phyloP scores from a whole-genome alignment of 345 rosid species.

The Euphorbia lathyris region DNA sequence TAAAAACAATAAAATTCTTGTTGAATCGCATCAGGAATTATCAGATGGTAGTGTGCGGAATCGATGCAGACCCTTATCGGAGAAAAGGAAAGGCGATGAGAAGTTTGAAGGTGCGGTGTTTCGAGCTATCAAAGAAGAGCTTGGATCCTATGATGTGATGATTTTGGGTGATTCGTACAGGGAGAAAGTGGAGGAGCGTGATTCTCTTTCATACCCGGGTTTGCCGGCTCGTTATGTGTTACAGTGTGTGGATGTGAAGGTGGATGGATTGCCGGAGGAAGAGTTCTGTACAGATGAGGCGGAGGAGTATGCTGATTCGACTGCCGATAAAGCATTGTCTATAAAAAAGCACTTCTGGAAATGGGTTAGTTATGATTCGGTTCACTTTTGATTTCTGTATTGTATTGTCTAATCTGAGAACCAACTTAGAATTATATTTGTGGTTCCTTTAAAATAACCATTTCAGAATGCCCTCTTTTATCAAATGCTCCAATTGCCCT shows the following conservation, averaged over 20 bases:
- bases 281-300: conserved; percentile 70
- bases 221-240: conserved; percentile 71
- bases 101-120: conserved; percentile 52
- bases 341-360: conserved; percentile 84
- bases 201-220: conserved; percentile 79
- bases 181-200: conserved; percentile 63
- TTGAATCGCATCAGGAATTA: conserved; percentile 77
- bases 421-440: no score
- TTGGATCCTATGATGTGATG: conserved; percentile 49
- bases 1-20: conserved; percentile 33
- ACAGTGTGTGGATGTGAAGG: conserved; percentile 62
- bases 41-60: conserved; percentile 70
- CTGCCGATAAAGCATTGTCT: conserved; percentile 53
- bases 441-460: no score
- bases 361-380: conserved; percentile 67
- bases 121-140: conserved; percentile 81
- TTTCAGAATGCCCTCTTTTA: no score
- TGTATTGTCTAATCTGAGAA: no score
- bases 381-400: conserved; percentile 29
- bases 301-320: conserved; percentile 50
- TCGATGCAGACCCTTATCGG: conserved; percentile 69
- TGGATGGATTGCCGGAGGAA: conserved; percentile 81
- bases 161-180: conserved; percentile 56
- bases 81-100: conserved; percentile 88
- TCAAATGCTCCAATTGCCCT: no score